phyloP scores from a whole-genome alignment of 208 protist species.

The Histomonas meleagridis region DNA sequence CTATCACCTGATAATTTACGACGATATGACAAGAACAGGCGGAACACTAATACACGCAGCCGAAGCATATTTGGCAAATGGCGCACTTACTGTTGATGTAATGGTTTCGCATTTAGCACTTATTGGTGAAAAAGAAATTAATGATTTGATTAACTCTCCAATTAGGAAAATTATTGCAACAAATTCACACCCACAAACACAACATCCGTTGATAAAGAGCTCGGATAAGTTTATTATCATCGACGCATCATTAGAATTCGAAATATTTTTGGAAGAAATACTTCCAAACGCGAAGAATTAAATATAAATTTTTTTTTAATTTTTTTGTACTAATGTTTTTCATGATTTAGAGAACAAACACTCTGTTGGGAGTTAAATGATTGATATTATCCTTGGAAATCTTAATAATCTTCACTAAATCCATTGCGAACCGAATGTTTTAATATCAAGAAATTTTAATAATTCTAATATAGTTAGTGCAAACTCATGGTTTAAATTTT shows the following conservation, averaged over 20 bases:
- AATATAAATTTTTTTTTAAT: too few species aligned
- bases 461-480: too few species aligned
- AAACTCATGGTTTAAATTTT: too few species aligned
- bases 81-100: neutral
- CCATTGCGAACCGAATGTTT: too few species aligned
- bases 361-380: too few species aligned
- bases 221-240: neutral
- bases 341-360: too few species aligned
- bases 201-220: neutral
- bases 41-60: constrained; percentile 3
- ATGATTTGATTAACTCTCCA: neutral
- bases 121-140: neutral
- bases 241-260: neutral
- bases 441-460: too few species aligned
- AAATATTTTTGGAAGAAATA: neutral
- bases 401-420: too few species aligned
- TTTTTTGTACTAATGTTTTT: too few species aligned
- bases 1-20: neutral
- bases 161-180: constrained; percentile 6
- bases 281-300: too few species aligned
- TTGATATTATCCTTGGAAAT: too few species aligned
- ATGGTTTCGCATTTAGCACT: neutral
- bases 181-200: neutral
- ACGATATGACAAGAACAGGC: constrained; percentile 34
- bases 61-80: neutral